Conservation (phyloP, 1,284 basidiomycete genomes). For the Fomitiporia mediterranea region DNA sequence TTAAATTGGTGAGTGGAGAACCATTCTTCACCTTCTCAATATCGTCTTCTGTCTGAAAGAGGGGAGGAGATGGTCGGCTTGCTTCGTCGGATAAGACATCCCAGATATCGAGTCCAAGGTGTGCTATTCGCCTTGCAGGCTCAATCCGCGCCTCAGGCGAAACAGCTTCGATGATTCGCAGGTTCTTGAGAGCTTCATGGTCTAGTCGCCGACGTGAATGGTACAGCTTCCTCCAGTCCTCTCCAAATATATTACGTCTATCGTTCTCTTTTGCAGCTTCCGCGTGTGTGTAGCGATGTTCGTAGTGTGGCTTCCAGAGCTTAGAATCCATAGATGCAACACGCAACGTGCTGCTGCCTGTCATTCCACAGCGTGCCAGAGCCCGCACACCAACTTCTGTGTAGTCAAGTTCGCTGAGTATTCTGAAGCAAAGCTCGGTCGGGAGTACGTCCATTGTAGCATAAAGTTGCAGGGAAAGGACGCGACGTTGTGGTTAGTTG, state of each 20-base stretch:
- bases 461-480: constrained; percentile 23
- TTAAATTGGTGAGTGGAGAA: constrained; percentile 26
- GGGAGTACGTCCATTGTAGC: constrained; percentile 24
- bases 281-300: constrained; percentile 40
- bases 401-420: constrained; percentile 12
- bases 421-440: constrained; percentile 22
- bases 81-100: constrained; percentile 42
- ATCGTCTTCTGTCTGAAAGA: constrained; percentile 26
- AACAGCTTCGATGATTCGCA: constrained; percentile 33
- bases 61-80: constrained; percentile 31
- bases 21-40: constrained; percentile 18
- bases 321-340: constrained; percentile 27
- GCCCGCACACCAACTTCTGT: constrained; percentile 23
- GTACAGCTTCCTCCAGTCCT: constrained; percentile 47
- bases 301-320: constrained; percentile 51
- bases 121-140: constrained; percentile 34
- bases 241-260: constrained; percentile 29
- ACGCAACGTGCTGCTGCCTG: constrained; percentile 25
- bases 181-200: constrained; percentile 34
- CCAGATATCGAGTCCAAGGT: constrained; percentile 48
- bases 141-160: constrained; percentile 33
- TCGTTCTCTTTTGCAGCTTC: constrained; percentile 34
- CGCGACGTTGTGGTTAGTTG: constrained; percentile 31
- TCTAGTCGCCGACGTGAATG: constrained; percentile 41
- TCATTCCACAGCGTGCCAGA: constrained; percentile 27